A percentile compares a stretch with the other conserved stretches of the same genome.
phyloP scores from a whole-genome alignment of 768 basidiomycete genomes.

The Agrocybe praecox region DNA sequence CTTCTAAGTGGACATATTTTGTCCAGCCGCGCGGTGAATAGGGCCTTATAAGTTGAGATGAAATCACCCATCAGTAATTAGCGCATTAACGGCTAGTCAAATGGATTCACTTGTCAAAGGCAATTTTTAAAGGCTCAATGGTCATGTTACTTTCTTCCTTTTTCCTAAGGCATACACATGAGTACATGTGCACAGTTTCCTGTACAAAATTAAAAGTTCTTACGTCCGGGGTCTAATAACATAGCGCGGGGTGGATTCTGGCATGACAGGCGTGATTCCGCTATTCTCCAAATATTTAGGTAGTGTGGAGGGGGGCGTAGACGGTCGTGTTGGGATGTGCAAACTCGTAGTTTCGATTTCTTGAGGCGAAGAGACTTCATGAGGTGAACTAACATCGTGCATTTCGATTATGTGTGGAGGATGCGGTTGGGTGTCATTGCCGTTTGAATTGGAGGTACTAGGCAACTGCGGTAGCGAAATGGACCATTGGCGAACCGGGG shows the following conservation, averaged over 20 bases:
- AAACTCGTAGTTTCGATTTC: not conserved
- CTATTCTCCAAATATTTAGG: not conserved
- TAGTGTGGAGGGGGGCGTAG: not conserved
- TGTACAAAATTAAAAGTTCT: no score
- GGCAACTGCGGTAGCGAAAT: not conserved
- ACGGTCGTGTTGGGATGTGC: not conserved
- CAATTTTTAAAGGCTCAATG: not conserved
- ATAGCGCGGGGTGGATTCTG: constrained; percentile 5
- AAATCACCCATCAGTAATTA: no score
- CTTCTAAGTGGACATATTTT: constrained; percentile 15
- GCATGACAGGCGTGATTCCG: constrained; percentile 14
- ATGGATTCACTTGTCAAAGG: not conserved
- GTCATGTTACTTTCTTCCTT: not conserved
- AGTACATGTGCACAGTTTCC: no score
- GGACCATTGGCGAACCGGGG: not conserved
- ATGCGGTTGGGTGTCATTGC: not conserved
- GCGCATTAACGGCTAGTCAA: not conserved
- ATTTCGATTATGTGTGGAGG: not conserved
- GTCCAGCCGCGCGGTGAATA: constrained; percentile 9
- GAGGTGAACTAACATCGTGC: no score
- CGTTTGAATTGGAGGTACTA: not conserved
- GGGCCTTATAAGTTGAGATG: not conserved
- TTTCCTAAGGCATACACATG: no score
- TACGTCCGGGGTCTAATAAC: constrained; percentile 2
- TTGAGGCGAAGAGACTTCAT: not conserved